A percentile compares a stretch with the other conserved stretches of the same genome.
Evolutionary conservation across 106 monocot species (phyloP).

Genomic region (Chionographis japonica): DNA sequence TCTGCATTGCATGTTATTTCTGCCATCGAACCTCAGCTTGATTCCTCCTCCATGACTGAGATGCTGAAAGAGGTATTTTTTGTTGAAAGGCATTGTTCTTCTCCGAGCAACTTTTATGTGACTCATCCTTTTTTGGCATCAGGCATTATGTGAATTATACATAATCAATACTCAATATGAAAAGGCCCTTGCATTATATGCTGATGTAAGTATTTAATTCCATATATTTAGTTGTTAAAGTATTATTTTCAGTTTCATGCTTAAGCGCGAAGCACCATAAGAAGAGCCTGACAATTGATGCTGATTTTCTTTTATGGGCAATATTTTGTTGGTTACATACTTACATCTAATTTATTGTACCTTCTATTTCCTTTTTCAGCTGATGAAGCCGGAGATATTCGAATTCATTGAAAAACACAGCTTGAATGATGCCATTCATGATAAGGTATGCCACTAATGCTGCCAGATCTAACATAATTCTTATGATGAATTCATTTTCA

Average conservation of each 20-base stretch:
- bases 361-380: conserved; percentile 38
- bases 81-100: background rate
- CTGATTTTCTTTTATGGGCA: conserved; percentile 1
- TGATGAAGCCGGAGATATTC: conserved; percentile 88
- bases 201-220: conserved; percentile 74
- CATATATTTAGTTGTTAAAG: background rate
- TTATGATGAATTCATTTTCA: too few relatives aligned
- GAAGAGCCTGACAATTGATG: too few relatives aligned
- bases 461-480: background rate
- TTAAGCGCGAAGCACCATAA: background rate
- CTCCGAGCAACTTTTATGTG: background rate
- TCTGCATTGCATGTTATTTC: conserved; percentile 87
- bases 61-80: conserved; percentile 76
- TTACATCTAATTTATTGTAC: conserved; percentile 1
- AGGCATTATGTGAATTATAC: conserved; percentile 94
- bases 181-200: conserved; percentile 76
- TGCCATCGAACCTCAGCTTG: conserved; percentile 90
- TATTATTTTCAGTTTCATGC: background rate
- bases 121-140: conserved; percentile 8
- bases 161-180: conserved; percentile 80
- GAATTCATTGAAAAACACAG: conserved; percentile 91
- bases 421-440: conserved; percentile 75
- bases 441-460: conserved; percentile 54
- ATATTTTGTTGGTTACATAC: background rate
- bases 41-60: conserved; percentile 70